These are phyloP conservation scores for Amanita molliuscula DNA, from an alignment of 768 basidiomycete species.

Conservation along the genomic window DNA sequence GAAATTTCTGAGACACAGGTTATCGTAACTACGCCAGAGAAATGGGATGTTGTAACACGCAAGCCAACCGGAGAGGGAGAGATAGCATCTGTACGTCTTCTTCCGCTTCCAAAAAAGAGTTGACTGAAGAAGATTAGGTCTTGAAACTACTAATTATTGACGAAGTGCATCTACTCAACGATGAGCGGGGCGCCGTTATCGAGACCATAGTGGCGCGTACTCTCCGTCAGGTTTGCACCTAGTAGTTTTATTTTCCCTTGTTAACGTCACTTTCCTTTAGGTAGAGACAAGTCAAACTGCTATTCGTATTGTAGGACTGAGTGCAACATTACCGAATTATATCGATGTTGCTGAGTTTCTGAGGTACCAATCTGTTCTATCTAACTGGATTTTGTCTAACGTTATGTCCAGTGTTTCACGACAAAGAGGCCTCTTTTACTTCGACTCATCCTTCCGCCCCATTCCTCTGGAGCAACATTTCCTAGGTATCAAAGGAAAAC, in stretches of 20 bases:
- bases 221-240: slow-evolving; percentile 55
- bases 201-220: slow-evolving; percentile 97
- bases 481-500: slow-evolving; percentile 85
- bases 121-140: slow-evolving; percentile 37
- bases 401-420: slow-evolving; percentile 59
- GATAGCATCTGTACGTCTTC: slow-evolving; percentile 65
- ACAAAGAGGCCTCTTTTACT: slow-evolving; percentile 87
- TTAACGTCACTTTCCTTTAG: slow-evolving; percentile 22
- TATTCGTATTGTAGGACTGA: slow-evolving; percentile 92
- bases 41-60: slow-evolving; percentile 98
- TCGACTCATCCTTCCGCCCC: slow-evolving; percentile 94
- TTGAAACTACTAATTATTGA: slow-evolving; percentile 94
- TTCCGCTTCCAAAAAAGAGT: neutral
- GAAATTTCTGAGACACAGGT: slow-evolving; percentile 95
- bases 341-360: slow-evolving; percentile 93
- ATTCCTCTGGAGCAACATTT: slow-evolving; percentile 97
- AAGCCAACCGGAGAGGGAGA: slow-evolving; percentile 97
- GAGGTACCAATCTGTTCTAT: slow-evolving; percentile 35
- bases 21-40: slow-evolving; percentile 98
- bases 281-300: slow-evolving; percentile 95
- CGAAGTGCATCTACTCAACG: slow-evolving; percentile 94
- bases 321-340: slow-evolving; percentile 96
- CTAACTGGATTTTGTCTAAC: neutral
- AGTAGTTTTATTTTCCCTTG: neutral
- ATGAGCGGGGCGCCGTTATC: slow-evolving; percentile 96